Percentiles rank a stretch among this genome's conserved stretches.
Evolutionary conservation across 306 rosid genomes (phyloP).

Genomic region (Hippophae tibetana): DNA sequence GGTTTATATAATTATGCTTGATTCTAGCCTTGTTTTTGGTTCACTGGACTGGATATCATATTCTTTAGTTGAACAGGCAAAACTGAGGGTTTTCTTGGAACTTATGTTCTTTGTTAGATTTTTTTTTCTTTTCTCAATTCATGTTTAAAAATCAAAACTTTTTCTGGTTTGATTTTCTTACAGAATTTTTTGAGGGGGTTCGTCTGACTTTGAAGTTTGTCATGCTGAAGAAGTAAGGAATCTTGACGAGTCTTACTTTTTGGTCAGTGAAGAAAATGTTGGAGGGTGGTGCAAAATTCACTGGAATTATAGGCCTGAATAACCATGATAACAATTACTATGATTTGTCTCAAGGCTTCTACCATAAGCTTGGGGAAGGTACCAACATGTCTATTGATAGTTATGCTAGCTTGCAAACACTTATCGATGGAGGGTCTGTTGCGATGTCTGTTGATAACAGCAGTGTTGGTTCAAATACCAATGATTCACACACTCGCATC

Average conservation of each 20-base stretch:
- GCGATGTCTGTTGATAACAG: slow-evolving; percentile 95
- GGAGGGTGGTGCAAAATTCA: slow-evolving; percentile 75
- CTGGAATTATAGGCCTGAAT: slow-evolving; percentile 70
- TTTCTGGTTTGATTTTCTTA: slow-evolving; percentile 17
- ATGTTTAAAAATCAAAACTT: slow-evolving; percentile 1
- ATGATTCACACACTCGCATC: slow-evolving; percentile 85
- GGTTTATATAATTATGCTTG: no score
- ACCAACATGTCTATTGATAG: slow-evolving; percentile 95
- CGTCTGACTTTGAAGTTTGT: slow-evolving; percentile 16
- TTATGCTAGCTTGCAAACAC: slow-evolving; percentile 73
- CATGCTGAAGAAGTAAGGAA: slow-evolving; percentile 50
- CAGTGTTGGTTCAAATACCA: slow-evolving; percentile 95
- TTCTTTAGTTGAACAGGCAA: no score
- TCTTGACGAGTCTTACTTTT: slow-evolving; percentile 30
- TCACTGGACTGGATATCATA: no score
- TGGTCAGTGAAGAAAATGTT: slow-evolving; percentile 41
- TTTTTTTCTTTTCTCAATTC: background rate
- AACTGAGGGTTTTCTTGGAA: no score
- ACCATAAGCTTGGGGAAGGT: slow-evolving; percentile 82
- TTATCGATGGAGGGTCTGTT: slow-evolving; percentile 88
- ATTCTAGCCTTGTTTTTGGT: no score
- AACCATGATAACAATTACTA: slow-evolving; percentile 51
- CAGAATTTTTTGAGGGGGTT: slow-evolving; percentile 24
- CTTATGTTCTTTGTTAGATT: background rate
- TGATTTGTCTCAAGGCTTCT: slow-evolving; percentile 86